Base-by-base conservation (phyloP, 768 basidiomycete genomes). In the Boletus rubroflammeus region DNA sequence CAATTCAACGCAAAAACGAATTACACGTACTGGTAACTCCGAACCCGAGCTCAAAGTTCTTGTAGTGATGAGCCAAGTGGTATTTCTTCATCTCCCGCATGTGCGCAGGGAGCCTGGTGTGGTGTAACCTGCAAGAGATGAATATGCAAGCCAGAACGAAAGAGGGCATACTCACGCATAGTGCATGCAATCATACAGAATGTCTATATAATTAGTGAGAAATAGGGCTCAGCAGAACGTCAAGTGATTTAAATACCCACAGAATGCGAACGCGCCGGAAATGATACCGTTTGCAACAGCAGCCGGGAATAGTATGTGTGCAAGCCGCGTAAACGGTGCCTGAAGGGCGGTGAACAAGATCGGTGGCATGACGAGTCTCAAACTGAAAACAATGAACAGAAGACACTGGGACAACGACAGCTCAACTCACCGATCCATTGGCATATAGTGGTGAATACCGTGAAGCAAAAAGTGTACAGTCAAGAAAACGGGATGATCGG, bases 291-390 rank as follows among this genome's bases (percentile, higher is more conserved):
- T 97, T 0, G 96, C 93, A 48, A 93, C 75, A 1, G 91, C 75
- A 25, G 82, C 70, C 2, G 94, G 92, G 78, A 98, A 96, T 17
- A 99, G 57, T 13, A 72, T 55, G 68, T 98, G 83, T 2, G 83
- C 94, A 49, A 99, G 83, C 49, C 76, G 78, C 6, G 94, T 97
- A 77, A 98, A 93, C 1, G 97, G 97, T 32, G 78, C 76, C 53
- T 90, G 86, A 17, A 99, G 80, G 14, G 72, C 68, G 51, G 77
- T 72, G 74, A 99, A 99, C 53, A 98, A 68, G 3, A 79, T 64
- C 3, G 97, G 97, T 1, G 97, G 97, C 97, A 99, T 99, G 64
- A 98, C 97, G 34, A 99, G 84, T 59, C 97, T 83, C 64, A 98
- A 73, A 53, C 92, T 90, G 38, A 34, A 55, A 36, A 44, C 25